Base-by-base conservation (phyloP, 306 rosid genomes). In the Lagenaria siceraria region DNA sequence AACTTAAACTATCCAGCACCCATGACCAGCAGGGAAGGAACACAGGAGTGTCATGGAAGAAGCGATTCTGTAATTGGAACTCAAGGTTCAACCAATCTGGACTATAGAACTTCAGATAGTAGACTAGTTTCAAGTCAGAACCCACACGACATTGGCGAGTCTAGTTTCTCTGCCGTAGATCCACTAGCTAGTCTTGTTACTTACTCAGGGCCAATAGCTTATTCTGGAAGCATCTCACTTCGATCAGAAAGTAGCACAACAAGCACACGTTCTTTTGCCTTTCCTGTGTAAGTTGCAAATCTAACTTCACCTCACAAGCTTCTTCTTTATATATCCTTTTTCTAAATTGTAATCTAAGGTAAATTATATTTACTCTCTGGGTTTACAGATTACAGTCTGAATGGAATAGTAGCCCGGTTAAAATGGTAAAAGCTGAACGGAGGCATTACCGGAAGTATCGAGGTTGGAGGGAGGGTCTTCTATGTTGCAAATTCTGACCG, bases 181-280 rank as follows among this genome's bases (percentile, higher is more conserved):
- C 81, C 86, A 7, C 42, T 80, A 55, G 83, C 91, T 0, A 85
- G 90, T 52, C 92, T 86, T 4, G 80, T 90, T 65, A 87, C 83
- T 77, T 86, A 82, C 80, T 87, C 97, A 0, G 97, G 93, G 36
- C 89, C 91, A 0, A 81, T 89, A 75, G 85, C 97, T 60, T 89
- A 89, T 85, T 90, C 98, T 0, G 97, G 96, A 38, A 92, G 95
- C 78, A 63, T 92, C 79, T 96, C 99, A 56, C 92, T 87, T 59
- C 91, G 99, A 63, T 92, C 98, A 0, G 98, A 96, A 54, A 90
- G 99, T 90, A 96, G 99, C 87, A 82, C 97, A 18, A 87, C 98
- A 17, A 96, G 99, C 96, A 86, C 97, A 0, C 96, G 97, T 7
- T 96, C 99, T 60, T 96, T 96, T 27, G 98, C 99, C 64, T 96